These are phyloP conservation scores for Onygenales sp. DNA, from an alignment of 2,329 filamentous ascomycete genomes.

Conservation along the genomic window DNA sequence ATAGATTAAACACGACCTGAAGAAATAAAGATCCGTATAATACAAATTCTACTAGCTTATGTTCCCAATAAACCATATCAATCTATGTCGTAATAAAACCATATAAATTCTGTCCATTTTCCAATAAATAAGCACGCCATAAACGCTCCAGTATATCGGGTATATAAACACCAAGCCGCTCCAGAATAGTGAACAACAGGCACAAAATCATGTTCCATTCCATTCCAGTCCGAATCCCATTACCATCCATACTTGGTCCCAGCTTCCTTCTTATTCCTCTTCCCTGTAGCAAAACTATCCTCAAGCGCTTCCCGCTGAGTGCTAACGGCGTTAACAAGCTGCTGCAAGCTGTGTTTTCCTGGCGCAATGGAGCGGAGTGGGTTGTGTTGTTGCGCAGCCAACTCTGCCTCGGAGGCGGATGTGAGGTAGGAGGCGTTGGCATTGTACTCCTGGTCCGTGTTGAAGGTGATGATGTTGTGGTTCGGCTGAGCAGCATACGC, in stretches of 20 bases:
- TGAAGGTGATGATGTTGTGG: conserved; percentile 71
- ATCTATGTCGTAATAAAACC: neutral
- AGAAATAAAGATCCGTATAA: no score
- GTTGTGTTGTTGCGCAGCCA: conserved; percentile 55
- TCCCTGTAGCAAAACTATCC: conserved; percentile 79
- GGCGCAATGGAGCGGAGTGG: conserved; percentile 74
- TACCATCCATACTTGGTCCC: conserved; percentile 78
- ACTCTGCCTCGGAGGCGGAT: conserved; percentile 50
- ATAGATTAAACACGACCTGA: neutral
- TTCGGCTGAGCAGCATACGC: conserved; percentile 36
- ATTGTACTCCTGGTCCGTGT: conserved; percentile 77
- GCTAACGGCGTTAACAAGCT: conserved; percentile 74
- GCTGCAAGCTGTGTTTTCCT: conserved; percentile 80
- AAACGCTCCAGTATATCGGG: no score
- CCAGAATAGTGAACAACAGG: neutral
- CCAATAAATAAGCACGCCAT: neutral
- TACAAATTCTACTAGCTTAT: no score
- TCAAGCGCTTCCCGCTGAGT: conserved; percentile 80
- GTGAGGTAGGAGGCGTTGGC: conserved; percentile 71
- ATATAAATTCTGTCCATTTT: neutral
- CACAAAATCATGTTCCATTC: no score
- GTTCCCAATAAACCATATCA: neutral
- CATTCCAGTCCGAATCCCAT: neutral
- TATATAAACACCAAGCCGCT: neutral
- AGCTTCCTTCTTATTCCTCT: conserved; percentile 70